These are phyloP conservation scores for Acacia crassicarpa DNA, from an alignment of 306 rosid genomes.

Conservation along the genomic window DNA sequence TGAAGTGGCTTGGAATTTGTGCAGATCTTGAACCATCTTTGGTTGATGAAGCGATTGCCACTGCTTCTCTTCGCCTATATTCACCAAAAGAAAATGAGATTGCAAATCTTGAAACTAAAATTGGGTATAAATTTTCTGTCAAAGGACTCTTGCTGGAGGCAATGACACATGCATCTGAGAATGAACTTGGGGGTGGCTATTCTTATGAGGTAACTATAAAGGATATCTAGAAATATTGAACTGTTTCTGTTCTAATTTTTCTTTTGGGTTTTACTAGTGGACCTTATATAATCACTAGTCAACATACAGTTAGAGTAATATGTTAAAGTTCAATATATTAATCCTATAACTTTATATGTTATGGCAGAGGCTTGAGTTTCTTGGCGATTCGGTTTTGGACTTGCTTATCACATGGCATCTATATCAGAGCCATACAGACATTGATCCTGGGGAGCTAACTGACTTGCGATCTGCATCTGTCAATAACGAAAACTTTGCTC, in stretches of 20 bases:
- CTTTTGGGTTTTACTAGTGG: neutral
- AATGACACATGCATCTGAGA: slow-evolving; percentile 67
- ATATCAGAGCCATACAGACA: slow-evolving; percentile 58
- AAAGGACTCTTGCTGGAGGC: slow-evolving; percentile 90
- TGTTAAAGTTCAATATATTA: slow-evolving; percentile 18
- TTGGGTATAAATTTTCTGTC: slow-evolving; percentile 66
- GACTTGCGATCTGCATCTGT: slow-evolving; percentile 96
- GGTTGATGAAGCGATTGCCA: slow-evolving; percentile 64
- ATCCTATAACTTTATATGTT: slow-evolving; percentile 30
- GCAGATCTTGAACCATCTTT: slow-evolving; percentile 67
- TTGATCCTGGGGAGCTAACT: slow-evolving; percentile 90
- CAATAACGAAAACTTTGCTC: slow-evolving; percentile 85
- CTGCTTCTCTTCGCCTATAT: slow-evolving; percentile 60
- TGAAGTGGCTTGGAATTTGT: slow-evolving; percentile 84
- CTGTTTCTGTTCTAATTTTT: neutral
- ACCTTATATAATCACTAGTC: neutral
- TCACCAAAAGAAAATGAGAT: slow-evolving; percentile 60
- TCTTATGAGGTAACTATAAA: slow-evolving; percentile 69
- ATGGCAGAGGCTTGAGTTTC: slow-evolving; percentile 91
- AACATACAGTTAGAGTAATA: slow-evolving; percentile 1
- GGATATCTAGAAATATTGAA: neutral
- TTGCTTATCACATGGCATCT: slow-evolving; percentile 86
- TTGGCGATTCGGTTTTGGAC: slow-evolving; percentile 91
- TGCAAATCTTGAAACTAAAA: slow-evolving; percentile 64
- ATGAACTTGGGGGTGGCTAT: slow-evolving; percentile 60